Evolutionary conservation across 202 grass and related monocot species (phyloP), one percentile per base, ranked within the genome.

Genomic region (Setaria italica): DNA sequence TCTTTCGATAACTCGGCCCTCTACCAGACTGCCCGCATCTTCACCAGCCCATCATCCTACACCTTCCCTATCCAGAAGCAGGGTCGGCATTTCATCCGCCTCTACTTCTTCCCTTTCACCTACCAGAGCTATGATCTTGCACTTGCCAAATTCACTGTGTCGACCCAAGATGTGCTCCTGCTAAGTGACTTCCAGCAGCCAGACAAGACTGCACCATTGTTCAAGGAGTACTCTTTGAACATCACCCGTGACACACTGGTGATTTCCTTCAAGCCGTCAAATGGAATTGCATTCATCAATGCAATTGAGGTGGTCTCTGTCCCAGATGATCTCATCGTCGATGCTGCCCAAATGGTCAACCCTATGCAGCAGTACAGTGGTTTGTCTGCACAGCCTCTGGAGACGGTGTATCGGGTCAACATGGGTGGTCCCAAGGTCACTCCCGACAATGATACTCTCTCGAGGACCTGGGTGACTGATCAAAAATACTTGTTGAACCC

Each of bases 191-290:
- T 95, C 74, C 90, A 84, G 67, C 91, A 90, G 11, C 87, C 82
- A 13, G 89, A 88, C 62, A 95, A 91, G 84, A 89, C 93, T 0
- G 83, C 90, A 5, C 77, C 89, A 0, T 54, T 92, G 72, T 94
- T 94, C 78, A 99, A 94, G 90, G 96, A 99, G 78, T 99, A 88
- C 77, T 99, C 85, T 69, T 48, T 94, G 59, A 88, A 95, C 73
- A 86, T 96, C 71, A 88, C 90, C 53, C 87, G 80, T 0, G 90
- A 96, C 76, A 92, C 71, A 41, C 90, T 99, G 20, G 67, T 96
- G 41, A 81, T 99, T 45, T 99, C 96, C 46, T 96, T 99, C 82
- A 85, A 89, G 83, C 96, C 96, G 0, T 87, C 90, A 0, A 91
- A 91, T 35, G 88, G 86, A 72, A 64, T 94, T n/a, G 93, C 96